Evolutionary conservation across 805 yeast genomes (phyloP).

Genomic region (Candida yuanshanica): DNA sequence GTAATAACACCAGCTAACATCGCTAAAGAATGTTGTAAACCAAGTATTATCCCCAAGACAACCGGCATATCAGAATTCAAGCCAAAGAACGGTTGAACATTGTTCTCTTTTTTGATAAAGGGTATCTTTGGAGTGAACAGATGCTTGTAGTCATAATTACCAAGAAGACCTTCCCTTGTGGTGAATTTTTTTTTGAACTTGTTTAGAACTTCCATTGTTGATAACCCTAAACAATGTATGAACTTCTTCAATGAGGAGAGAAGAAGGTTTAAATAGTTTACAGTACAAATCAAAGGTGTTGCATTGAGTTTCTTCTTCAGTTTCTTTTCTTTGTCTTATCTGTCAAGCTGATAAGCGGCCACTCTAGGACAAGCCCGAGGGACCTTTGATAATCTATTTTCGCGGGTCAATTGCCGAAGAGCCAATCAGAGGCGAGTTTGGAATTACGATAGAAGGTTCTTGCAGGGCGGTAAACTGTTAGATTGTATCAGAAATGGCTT

Average conservation of each 20-base stretch:
- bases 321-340: background rate
- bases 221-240: too few relatives aligned
- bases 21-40: slow-evolving; percentile 82
- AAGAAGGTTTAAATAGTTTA: too few relatives aligned
- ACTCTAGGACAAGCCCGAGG: background rate
- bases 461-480: too few relatives aligned
- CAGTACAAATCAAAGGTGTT: too few relatives aligned
- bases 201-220: background rate
- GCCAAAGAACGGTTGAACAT: slow-evolving; percentile 77
- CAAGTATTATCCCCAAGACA: slow-evolving; percentile 68
- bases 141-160: slow-evolving; percentile 78
- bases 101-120: slow-evolving; percentile 38
- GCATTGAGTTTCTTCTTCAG: background rate
- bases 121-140: slow-evolving; percentile 81
- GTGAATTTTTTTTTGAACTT: slow-evolving; percentile 36
- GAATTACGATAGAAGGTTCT: background rate
- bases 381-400: background rate
- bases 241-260: too few relatives aligned
- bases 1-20: slow-evolving; percentile 90
- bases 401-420: background rate
- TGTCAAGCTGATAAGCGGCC: background rate
- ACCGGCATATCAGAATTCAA: slow-evolving; percentile 76
- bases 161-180: slow-evolving; percentile 76
- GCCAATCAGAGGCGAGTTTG: background rate
- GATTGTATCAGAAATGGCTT: too few relatives aligned